Percentiles rank a stretch among this genome's conserved stretches.
These are phyloP conservation scores for Oryza australiensis DNA, from an alignment of 176 grass and related monocot genomes.

Conservation along the genomic window DNA sequence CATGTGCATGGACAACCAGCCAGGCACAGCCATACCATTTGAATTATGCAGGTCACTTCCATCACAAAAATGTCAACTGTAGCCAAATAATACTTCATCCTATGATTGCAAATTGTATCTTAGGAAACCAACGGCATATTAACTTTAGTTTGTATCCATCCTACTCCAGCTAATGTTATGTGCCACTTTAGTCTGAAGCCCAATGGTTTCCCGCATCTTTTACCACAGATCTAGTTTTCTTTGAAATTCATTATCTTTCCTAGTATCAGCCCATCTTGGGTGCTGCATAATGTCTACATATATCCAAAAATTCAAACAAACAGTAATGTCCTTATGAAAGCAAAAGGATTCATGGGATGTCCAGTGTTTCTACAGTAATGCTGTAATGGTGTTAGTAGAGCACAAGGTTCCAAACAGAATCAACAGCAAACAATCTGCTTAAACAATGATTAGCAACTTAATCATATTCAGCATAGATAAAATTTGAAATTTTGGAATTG, in stretches of 20 bases:
- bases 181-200: background rate
- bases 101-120: background rate
- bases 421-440: background rate
- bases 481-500: background rate
- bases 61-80: background rate
- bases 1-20: too few species aligned
- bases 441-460: background rate
- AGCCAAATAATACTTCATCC: background rate
- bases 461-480: slow-evolving; percentile 10
- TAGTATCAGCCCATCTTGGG: background rate
- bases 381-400: background rate
- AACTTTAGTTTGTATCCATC: background rate
- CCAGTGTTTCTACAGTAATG: background rate
- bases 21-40: background rate
- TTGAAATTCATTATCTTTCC: background rate
- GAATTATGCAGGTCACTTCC: background rate
- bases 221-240: background rate
- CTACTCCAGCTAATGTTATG: background rate
- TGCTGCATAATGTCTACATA: background rate
- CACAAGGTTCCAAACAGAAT: background rate
- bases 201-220: background rate
- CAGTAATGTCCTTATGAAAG: background rate
- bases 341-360: background rate
- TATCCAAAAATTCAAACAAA: background rate
- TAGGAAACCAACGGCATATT: background rate